Conservation (phyloP, 1,139 yeast genomes). For the Scheffersomyces cryptocercus region DNA sequence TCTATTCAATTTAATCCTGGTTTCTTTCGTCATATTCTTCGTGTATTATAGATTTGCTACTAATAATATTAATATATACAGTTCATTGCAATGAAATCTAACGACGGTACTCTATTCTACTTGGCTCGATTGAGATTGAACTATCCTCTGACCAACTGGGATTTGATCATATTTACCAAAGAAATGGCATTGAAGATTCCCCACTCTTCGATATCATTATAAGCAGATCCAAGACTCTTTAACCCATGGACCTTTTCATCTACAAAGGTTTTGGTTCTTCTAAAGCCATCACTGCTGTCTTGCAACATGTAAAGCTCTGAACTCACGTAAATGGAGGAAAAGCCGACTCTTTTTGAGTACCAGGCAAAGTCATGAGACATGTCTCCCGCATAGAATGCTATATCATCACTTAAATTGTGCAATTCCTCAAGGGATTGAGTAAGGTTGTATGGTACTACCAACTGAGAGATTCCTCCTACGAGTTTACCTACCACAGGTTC, state of each 20-base stretch:
- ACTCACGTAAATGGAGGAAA: conserved; percentile 70
- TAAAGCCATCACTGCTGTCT: conserved; percentile 60
- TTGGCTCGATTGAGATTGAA: neutral
- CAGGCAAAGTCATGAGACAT: conserved; percentile 83
- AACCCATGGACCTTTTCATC: conserved; percentile 59
- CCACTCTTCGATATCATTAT: conserved; percentile 74
- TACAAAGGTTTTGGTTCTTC: conserved; percentile 65
- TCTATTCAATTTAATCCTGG: too few relatives aligned
- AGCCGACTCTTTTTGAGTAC: conserved; percentile 82
- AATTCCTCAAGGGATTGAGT: conserved; percentile 61
- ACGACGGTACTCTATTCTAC: too few relatives aligned
- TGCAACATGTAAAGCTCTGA: conserved; percentile 79
- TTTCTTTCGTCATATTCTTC: too few relatives aligned
- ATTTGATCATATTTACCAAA: conserved; percentile 64
- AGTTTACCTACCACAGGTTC: conserved; percentile 48
- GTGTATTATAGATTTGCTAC: too few relatives aligned
- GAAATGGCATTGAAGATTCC: conserved; percentile 67
- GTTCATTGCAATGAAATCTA: too few relatives aligned
- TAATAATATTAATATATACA: too few relatives aligned
- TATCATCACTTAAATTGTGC: conserved; percentile 77
- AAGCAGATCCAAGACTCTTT: conserved; percentile 56
- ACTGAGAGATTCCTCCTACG: conserved; percentile 51
- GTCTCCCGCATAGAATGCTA: conserved; percentile 80
- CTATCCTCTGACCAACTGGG: conserved; percentile 68
- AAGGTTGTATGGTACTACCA: conserved; percentile 57